Base-by-base conservation (phyloP, 495 filamentous ascomycete species). In the Aspergillus mulundensis region DNA sequence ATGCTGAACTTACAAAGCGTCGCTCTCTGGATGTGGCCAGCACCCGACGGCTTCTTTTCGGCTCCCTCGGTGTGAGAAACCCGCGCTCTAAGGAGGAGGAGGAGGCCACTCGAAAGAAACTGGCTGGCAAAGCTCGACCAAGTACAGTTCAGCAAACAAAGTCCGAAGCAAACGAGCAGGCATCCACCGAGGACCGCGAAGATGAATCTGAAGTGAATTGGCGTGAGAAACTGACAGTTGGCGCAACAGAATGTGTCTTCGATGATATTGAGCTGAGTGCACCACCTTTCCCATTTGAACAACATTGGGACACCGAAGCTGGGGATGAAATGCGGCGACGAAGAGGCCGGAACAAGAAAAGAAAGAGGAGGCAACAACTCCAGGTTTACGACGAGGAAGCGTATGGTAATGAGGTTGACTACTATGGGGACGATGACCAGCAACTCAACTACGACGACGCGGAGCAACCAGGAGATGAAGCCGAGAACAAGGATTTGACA, bases 221-320 rank as follows among this genome's bases (percentile, higher is more conserved):
- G 93, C 82, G 81, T 57, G 65, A 83, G 8, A 93, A 85, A 64
- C 85, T 97, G 34, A 79, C 74, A 39, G 66, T 89, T 25, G 76
- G 75, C 46, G 93, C 91, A 43, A 86, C 91, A 11, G 94, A 98
- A 66, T 97, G 94, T 67, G 81, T 86, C 57, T 71, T 84, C 47
- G 84, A 91, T 20, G 84, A 83, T n/a, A 73, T 91, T 46, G 72
- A 83, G 53, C 75, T 96, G 30, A 90, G 82, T 53, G 79, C 85
- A 19, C 92, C 94, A 0, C 88, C 89, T 3, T 97, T 95, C 65
- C 94, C 94, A 0, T 98, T 97, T 60, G 73, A 85, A 12, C 90
- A 95, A 67, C 84, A 87, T 50, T 96, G 91, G 91, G 89, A 96
- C 70, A 75, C 80, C 3, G 85, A 89, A 50, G 87, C 92, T 54